These are phyloP conservation scores for Rhynchospora tenuis DNA, from an alignment of 176 grass and related monocot genomes.

Conservation along the genomic window DNA sequence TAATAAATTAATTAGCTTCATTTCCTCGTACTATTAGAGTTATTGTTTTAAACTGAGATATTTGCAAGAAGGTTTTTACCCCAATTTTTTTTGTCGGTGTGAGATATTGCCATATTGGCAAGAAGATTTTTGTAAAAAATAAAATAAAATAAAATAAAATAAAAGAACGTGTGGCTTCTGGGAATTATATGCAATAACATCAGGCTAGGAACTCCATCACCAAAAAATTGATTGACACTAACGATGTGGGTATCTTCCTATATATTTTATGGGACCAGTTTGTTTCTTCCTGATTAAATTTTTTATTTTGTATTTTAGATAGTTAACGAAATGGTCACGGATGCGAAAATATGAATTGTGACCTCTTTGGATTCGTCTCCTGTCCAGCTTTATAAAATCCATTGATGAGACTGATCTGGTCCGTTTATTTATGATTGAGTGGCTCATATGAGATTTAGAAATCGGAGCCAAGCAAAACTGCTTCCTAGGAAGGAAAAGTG, in stretches of 20 bases:
- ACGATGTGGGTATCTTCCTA: background rate
- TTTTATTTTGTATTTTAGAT: background rate
- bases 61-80: too few relatives aligned
- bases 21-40: background rate
- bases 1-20: background rate
- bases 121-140: background rate
- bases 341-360: background rate
- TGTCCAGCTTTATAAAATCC: background rate
- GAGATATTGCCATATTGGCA: background rate
- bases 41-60: background rate
- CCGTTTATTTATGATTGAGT: background rate
- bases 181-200: background rate
- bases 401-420: background rate
- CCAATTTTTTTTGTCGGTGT: too few relatives aligned
- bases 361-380: too few relatives aligned
- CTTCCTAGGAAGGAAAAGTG: too few relatives aligned
- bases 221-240: background rate
- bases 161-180: too few relatives aligned
- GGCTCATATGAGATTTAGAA: background rate
- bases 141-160: too few relatives aligned
- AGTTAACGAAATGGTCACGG: background rate
- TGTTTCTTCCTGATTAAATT: background rate
- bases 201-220: background rate
- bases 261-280: background rate
- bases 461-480: background rate